Evolutionary conservation across 768 basidiomycete genomes (phyloP).

Genomic region (Lactarius sp.): DNA sequence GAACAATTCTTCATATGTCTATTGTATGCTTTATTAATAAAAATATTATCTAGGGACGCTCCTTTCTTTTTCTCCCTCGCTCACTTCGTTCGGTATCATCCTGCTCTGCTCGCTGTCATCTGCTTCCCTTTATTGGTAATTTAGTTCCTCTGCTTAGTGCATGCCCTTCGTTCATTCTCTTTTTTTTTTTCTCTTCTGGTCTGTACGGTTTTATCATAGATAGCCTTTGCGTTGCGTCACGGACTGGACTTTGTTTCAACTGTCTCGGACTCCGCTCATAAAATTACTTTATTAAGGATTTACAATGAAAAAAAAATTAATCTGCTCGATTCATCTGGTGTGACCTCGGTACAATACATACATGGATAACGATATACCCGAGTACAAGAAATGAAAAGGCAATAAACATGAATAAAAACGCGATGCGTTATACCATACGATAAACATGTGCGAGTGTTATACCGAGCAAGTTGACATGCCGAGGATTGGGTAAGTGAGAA

Average conservation of each 20-base stretch:
- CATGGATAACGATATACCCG: background rate
- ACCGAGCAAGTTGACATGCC: background rate
- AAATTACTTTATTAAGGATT: background rate
- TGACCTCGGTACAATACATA: constrained; percentile 9
- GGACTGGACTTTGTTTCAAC: background rate
- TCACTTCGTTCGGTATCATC: background rate
- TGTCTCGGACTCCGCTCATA: background rate
- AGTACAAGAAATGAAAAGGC: constrained; percentile 3
- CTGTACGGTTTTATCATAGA: background rate
- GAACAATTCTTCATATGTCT: background rate
- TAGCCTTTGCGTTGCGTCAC: background rate
- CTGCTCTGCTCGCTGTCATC: background rate
- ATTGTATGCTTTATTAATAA: background rate
- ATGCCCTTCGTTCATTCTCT: background rate
- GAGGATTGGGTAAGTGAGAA: background rate
- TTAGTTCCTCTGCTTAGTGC: background rate
- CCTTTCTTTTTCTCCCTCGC: background rate
- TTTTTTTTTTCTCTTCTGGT: background rate
- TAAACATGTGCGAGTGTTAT: background rate
- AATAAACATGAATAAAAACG: constrained; percentile 22
- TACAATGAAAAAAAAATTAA: background rate
- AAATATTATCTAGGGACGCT: background rate
- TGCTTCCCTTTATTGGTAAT: background rate
- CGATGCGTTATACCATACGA: background rate
- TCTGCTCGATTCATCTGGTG: background rate